Conservation (phyloP, 371 early-diverging fungal genomes). For the Mortierella sp. region DNA sequence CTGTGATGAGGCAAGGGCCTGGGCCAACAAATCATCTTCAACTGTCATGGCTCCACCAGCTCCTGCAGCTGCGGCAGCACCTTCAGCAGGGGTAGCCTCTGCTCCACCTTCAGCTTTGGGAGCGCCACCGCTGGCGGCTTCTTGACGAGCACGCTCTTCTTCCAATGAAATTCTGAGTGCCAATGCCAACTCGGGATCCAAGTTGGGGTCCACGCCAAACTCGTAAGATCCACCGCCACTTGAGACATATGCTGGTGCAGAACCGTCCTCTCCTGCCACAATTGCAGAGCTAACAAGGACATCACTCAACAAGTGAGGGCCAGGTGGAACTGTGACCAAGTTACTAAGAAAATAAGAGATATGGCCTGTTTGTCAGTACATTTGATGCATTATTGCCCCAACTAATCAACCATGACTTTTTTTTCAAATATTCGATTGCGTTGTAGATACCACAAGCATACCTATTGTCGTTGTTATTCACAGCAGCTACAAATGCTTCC, state of each 20-base stretch:
- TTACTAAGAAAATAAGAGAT: constrained; percentile 66
- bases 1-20: constrained; percentile 56
- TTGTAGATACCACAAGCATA: constrained; percentile 32
- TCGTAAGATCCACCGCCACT: constrained; percentile 82
- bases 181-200: constrained; percentile 97
- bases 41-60: constrained; percentile 58
- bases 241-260: constrained; percentile 68
- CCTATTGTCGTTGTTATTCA: constrained; percentile 93
- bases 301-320: constrained; percentile 95
- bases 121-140: constrained; percentile 67
- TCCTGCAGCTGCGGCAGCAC: constrained; percentile 39
- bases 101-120: constrained; percentile 61
- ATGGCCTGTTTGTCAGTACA: background rate
- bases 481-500: constrained; percentile 90
- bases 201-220: constrained; percentile 95
- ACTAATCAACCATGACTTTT: background rate
- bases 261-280: constrained; percentile 85
- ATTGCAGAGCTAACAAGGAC: constrained; percentile 90
- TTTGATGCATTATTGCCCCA: background rate
- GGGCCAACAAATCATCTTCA: constrained; percentile 56
- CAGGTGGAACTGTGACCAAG: constrained; percentile 94
- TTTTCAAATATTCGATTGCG: background rate
- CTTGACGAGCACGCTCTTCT: constrained; percentile 96
- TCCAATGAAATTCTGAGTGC: constrained; percentile 96
- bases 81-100: constrained; percentile 58